Conservation (phyloP, 257 asterid species). For the Solanum boliviense region DNA sequence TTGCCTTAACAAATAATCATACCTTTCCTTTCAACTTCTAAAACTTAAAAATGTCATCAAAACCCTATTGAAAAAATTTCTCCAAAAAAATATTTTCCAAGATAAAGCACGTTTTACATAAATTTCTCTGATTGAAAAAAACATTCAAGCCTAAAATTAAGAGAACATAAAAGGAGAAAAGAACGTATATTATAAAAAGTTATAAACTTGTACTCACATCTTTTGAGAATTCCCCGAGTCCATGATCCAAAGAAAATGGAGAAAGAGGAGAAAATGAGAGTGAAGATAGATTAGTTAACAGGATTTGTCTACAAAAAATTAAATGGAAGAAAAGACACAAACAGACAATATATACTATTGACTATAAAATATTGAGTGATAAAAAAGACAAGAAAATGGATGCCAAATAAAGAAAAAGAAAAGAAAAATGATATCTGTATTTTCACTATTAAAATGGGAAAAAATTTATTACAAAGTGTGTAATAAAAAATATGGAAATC, state of each 20-base stretch:
- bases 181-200: neutral
- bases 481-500: neutral
- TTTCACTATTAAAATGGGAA: neutral
- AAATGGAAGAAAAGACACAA: neutral
- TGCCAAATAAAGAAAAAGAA: neutral
- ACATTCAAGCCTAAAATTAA: neutral
- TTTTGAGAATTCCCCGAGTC: neutral
- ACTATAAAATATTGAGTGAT: neutral
- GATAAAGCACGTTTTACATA: neutral
- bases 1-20: neutral
- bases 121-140: neutral
- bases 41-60: neutral
- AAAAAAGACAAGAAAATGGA: neutral
- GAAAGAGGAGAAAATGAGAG: neutral
- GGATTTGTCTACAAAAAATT: neutral
- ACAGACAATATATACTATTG: neutral
- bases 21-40: neutral
- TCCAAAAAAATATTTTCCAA: neutral
- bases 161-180: neutral
- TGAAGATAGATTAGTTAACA: neutral
- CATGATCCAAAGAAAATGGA: neutral
- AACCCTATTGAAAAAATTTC: neutral
- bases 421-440: neutral
- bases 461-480: neutral
- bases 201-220: neutral